Evolutionary conservation across 1,284 basidiomycete species (phyloP).

Genomic region (Vanrija humicola): DNA sequence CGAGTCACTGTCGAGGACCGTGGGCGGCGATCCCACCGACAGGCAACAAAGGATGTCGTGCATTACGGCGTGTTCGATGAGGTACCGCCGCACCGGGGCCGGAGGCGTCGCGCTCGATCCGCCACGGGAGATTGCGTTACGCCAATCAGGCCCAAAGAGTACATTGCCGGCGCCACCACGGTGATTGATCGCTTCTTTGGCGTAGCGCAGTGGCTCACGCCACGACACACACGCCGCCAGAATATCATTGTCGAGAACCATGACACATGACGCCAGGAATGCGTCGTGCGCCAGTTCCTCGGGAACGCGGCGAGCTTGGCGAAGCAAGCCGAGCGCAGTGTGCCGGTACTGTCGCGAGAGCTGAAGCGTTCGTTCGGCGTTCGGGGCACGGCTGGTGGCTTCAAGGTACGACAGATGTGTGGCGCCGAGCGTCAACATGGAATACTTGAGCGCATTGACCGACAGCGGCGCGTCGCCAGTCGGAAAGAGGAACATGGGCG

Average conservation of each 20-base stretch:
- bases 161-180: slow-evolving; percentile 32
- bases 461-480: slow-evolving; percentile 26
- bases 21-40: slow-evolving; percentile 20
- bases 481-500: slow-evolving; percentile 36
- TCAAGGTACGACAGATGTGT: slow-evolving; percentile 24
- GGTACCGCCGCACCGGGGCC: slow-evolving; percentile 16
- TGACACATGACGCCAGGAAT: slow-evolving; percentile 28
- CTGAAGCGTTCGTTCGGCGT: slow-evolving; percentile 16
- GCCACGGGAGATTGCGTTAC: slow-evolving; percentile 1
- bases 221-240: slow-evolving; percentile 30
- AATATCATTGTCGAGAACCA: slow-evolving; percentile 30
- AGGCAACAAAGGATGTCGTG: slow-evolving; percentile 29
- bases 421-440: slow-evolving; percentile 36
- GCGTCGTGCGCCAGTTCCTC: slow-evolving; percentile 29
- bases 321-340: slow-evolving; percentile 23
- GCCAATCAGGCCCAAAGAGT: slow-evolving; percentile 22
- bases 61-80: slow-evolving; percentile 31
- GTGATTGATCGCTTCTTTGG: slow-evolving; percentile 20
- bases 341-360: slow-evolving; percentile 24
- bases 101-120: not conserved
- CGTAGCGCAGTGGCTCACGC: slow-evolving; percentile 32
- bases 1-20: slow-evolving; percentile 22
- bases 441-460: slow-evolving; percentile 28
- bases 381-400: slow-evolving; percentile 3
- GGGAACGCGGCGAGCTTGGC: slow-evolving; percentile 21